Percentiles rank a stretch among this genome's conserved stretches.
These are phyloP conservation scores for Saturnispora serradocipensis DNA, from an alignment of 805 yeast genomes.

Conservation along the genomic window DNA sequence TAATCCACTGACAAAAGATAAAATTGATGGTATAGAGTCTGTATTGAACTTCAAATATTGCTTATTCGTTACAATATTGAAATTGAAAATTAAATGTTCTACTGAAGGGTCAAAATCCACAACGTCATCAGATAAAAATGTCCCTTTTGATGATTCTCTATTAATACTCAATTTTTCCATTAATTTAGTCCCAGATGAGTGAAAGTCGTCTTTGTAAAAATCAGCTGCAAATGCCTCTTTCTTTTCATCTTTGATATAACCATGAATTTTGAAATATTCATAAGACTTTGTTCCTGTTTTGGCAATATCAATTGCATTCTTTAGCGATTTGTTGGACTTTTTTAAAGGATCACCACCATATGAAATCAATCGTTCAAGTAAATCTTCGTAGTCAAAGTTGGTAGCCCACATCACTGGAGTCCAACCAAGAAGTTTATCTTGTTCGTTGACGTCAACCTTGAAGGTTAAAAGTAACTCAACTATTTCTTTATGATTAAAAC, in stretches of 20 bases:
- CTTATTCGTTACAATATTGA: slow-evolving; percentile 42
- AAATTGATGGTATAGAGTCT: slow-evolving; percentile 39
- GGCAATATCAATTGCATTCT: slow-evolving; percentile 50
- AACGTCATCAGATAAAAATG: slow-evolving; percentile 26
- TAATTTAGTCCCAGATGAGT: slow-evolving; percentile 12
- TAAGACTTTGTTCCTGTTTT: slow-evolving; percentile 47
- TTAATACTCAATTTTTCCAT: slow-evolving; percentile 3
- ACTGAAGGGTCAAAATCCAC: slow-evolving; percentile 28
- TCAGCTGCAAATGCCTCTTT: neutral
- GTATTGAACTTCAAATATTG: slow-evolving; percentile 58
- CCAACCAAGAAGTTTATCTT: slow-evolving; percentile 43
- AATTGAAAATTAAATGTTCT: slow-evolving; percentile 39
- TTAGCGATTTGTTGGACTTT: slow-evolving; percentile 26
- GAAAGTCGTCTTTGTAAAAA: slow-evolving; percentile 8
- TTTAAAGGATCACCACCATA: slow-evolving; percentile 56
- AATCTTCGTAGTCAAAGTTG: slow-evolving; percentile 44
- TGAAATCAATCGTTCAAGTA: slow-evolving; percentile 48
- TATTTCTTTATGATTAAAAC: slow-evolving; percentile 39
- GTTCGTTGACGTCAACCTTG: slow-evolving; percentile 39
- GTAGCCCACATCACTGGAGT: slow-evolving; percentile 87
- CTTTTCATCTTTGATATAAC: slow-evolving; percentile 24
- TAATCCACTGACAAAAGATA: slow-evolving; percentile 39
- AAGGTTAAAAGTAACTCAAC: slow-evolving; percentile 40
- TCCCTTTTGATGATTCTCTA: slow-evolving; percentile 10
- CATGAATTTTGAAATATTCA: slow-evolving; percentile 50